A percentile compares a stretch with the other conserved stretches of the same genome.
phyloP scores from a whole-genome alignment of 805 yeast species.

The Wickerhamomyces mucosus region DNA sequence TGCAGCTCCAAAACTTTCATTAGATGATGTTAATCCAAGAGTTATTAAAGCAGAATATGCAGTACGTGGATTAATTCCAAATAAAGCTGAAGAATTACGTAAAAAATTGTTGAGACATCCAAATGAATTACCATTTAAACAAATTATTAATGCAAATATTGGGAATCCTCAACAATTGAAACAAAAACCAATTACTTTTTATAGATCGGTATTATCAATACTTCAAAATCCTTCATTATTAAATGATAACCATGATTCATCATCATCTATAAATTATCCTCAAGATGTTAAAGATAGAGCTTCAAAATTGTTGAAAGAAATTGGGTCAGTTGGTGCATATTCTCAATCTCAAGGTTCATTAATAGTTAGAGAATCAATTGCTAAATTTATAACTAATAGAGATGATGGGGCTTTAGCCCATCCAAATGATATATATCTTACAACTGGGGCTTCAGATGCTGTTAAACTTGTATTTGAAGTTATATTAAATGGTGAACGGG shows the following conservation, averaged over 20 bases:
- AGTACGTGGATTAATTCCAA: constrained; percentile 91
- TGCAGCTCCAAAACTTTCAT: constrained; percentile 28
- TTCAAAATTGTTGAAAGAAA: constrained; percentile 39
- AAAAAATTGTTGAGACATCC: constrained; percentile 44
- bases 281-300: constrained; percentile 73
- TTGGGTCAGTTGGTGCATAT: constrained; percentile 91
- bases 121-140: constrained; percentile 60
- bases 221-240: constrained; percentile 78
- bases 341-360: constrained; percentile 87
- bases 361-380: constrained; percentile 65
- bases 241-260: too few relatives aligned
- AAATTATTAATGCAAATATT: constrained; percentile 83
- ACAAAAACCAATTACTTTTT: constrained; percentile 91
- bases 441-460: constrained; percentile 93
- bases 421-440: constrained; percentile 70
- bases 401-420: constrained; percentile 66
- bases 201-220: constrained; percentile 80
- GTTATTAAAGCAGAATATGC: constrained; percentile 90
- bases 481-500: constrained; percentile 50
- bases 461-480: constrained; percentile 73
- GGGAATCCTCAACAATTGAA: constrained; percentile 98
- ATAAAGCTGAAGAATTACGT: constrained; percentile 79
- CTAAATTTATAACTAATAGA: constrained; percentile 66
- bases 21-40: constrained; percentile 55
- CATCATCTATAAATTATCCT: constrained; percentile 31